Base-by-base conservation (phyloP, 306 rosid species). In the Medicago arabica region DNA sequence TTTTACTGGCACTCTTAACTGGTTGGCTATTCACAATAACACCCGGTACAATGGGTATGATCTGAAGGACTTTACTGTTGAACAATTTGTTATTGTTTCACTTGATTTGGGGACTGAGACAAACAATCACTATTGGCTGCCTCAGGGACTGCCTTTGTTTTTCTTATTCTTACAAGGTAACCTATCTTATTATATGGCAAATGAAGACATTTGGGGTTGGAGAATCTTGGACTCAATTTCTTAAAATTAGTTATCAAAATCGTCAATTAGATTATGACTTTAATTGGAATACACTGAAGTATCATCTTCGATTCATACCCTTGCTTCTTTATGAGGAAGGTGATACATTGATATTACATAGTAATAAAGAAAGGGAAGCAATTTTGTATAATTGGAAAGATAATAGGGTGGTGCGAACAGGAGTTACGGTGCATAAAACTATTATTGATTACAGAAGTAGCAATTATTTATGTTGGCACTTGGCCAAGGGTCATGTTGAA, bases 161-260 rank as follows among this genome's bases (percentile, higher is more conserved):
- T 58, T 58, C 64, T 10, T 23, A 58, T 58, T 12, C 2, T 58
- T 12, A 1, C 8, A 58, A 12, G 38, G 7, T 10, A 23, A 58
- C 36, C 1, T 8, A 58, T 9, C 11, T 23, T 5, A 36, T 58
- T 58, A 19, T 58, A 58, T 21, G 64, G 64, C 7, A 21, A n/a
- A 58, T 58, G 64, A 23, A 25, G 7, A 14, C 11, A 13, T 58
- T 58, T 58, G 64, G 64, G 4, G 64, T 58, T 23, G 38, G 12
- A 58, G 64, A 58, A 16, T 58, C 64, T 58, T 58, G 64, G 66
- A 28, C 18, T 28, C 66, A 5, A 13, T 59, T 59, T 11, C 16
- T 59, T 28, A 59, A 5, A 23, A 11, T 28, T 59, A 28, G 41
- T 59, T 59, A 13, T 13, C 40, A 59, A 9, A 59, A 25, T 59